phyloP scores from a whole-genome alignment of 176 grass and related monocot genomes.

The Musa acuminata region DNA sequence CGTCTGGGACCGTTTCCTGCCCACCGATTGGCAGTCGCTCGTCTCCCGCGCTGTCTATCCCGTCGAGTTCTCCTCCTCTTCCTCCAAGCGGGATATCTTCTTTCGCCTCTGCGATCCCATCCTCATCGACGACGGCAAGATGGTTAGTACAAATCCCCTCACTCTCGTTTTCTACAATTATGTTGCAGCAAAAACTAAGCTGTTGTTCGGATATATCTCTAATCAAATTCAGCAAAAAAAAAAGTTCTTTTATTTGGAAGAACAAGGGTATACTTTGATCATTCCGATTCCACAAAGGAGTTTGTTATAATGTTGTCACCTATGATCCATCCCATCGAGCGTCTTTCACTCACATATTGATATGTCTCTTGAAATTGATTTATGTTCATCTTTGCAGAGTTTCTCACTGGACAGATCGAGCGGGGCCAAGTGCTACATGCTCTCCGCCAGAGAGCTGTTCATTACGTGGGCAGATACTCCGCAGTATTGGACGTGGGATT shows the following conservation, averaged over 20 bases:
- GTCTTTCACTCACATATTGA: no score
- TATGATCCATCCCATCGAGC: no score
- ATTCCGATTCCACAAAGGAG: no score
- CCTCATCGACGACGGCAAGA: slow-evolving; percentile 60
- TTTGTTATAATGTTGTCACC: no score
- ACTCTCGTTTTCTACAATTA: neutral
- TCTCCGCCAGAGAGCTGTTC: slow-evolving; percentile 58
- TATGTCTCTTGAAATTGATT: no score
- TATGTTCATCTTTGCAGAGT: slow-evolving; percentile 28
- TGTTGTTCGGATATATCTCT: no score
- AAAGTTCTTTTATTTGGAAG: no score
- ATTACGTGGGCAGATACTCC: slow-evolving; percentile 43
- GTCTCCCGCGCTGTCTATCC: slow-evolving; percentile 35
- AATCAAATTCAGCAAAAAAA: no score
- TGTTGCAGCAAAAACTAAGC: neutral
- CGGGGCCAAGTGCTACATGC: slow-evolving; percentile 76
- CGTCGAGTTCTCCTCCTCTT: slow-evolving; percentile 9
- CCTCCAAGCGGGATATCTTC: slow-evolving; percentile 69
- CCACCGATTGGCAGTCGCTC: slow-evolving; percentile 36
- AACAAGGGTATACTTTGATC: no score
- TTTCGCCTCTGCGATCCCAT: slow-evolving; percentile 48
- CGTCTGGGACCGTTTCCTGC: slow-evolving; percentile 63
- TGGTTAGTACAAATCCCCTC: slow-evolving; percentile 21
- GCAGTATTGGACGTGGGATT: slow-evolving; percentile 42
- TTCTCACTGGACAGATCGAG: slow-evolving; percentile 49